Base-by-base conservation (phyloP, 2,329 filamentous ascomycete species). In the Xylaria sp. region DNA sequence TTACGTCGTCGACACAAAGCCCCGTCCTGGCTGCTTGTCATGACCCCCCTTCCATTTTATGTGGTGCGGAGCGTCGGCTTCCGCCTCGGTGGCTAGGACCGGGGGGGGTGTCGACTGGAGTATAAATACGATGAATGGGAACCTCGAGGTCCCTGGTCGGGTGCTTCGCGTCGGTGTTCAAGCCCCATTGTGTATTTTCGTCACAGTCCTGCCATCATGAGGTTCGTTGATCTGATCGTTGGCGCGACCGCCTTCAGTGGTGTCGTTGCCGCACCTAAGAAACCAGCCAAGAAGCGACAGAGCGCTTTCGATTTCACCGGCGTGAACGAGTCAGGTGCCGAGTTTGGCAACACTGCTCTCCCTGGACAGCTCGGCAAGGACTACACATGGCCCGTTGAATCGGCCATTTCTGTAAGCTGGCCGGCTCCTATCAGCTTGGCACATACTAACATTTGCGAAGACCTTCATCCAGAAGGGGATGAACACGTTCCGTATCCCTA, bases 351-450 rank as follows among this genome's bases (percentile, higher is more conserved):
- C 54, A 71, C 65, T 20, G 77, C 74, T 48, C 72, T 86, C 26
- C 84, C 85, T 1, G 85, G 85, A 8, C 69, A 69, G 1, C 74
- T 81, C 50, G 78, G 76, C 45, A 85, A 76, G 48, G 82, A 88
- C 61, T 88, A 80, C 64, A 85, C 74, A 19, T 88, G 83, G 78
- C 83, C 84, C 1, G 77, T 80, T 45, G 71, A 79, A 37, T 74
- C 73, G 11, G 66, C 74, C 20, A 71, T 76, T 48, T 69, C 71
- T 52, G 73, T 74, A 51, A 44, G 70, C 57, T 47, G 39, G 7
- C 42, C 19, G 20, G 26, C 20, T 45, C 42, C 21, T 9, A 56
- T 22, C 20, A 18, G 22, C 22, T 26, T 40, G 16, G 42, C 41
- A n/a, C 16, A 34, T 34, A 46, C 54, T 46, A 59, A 44, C 44